Evolutionary conservation across 352 stramenopile genomes (phyloP).

Genomic region (Phytophthora pisi): DNA sequence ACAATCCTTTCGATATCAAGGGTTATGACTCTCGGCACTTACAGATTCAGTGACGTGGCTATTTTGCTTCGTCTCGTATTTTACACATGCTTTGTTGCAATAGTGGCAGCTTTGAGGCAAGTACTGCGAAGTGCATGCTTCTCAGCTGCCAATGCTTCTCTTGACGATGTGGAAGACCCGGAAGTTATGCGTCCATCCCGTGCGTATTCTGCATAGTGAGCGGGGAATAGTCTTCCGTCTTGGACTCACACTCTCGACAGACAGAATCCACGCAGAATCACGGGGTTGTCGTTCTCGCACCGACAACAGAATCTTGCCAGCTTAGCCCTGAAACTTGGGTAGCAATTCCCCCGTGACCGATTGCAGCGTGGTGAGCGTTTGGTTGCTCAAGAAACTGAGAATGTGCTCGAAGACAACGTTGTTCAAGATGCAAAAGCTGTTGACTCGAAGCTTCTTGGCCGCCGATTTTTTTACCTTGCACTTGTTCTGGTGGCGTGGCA

Average conservation of each 20-base stretch:
- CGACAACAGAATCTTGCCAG: conserved; percentile 19
- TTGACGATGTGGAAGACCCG: no score
- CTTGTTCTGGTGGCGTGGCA: conserved; percentile 11
- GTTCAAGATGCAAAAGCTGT: conserved; percentile 15
- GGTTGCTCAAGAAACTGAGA: conserved; percentile 21
- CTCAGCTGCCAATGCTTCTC: no score
- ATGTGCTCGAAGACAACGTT: conserved; percentile 18
- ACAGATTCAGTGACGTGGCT: no score
- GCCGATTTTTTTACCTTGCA: conserved; percentile 9
- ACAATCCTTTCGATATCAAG: no score
- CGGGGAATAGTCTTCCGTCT: no score
- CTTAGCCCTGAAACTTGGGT: conserved; percentile 3
- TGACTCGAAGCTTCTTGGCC: conserved; percentile 1
- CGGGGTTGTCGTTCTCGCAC: conserved; percentile 20
- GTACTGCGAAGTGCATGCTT: no score
- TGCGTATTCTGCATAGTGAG: no score
- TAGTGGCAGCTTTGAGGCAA: no score
- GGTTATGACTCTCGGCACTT: no score
- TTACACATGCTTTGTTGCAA: no score
- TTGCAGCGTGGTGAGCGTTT: conserved; percentile 23
- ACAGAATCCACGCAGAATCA: background rate
- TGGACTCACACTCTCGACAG: background rate
- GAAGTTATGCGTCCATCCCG: no score
- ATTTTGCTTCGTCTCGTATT: no score
- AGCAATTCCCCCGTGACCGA: conserved; percentile 15